Conservation (phyloP, 2,329 filamentous ascomycete genomes). For the Endothia cerciana region DNA sequence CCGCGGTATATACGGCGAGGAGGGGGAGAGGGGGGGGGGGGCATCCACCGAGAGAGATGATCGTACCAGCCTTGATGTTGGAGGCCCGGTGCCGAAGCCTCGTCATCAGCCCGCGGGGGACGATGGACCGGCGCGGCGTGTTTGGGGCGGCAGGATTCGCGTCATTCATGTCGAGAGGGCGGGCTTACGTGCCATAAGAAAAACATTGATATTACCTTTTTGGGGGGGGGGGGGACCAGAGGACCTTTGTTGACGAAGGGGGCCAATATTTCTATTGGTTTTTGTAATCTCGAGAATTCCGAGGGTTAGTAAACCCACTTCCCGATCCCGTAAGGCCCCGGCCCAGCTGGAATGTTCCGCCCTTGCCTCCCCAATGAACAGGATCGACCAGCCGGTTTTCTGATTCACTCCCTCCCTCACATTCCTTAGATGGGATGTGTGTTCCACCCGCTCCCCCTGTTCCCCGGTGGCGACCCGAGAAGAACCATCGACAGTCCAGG, state of each 20-base stretch:
- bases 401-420: slow-evolving; percentile 13
- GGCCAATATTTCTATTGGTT: not conserved
- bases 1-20: not conserved
- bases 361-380: slow-evolving; percentile 9
- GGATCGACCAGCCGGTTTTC: slow-evolving; percentile 14
- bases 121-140: slow-evolving; percentile 15
- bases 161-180: slow-evolving; percentile 1
- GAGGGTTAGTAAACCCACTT: not conserved
- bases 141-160: not conserved
- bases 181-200: not conserved
- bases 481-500: slow-evolving; percentile 9
- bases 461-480: slow-evolving; percentile 10
- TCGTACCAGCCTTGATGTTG: slow-evolving; percentile 22
- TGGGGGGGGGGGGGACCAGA: not conserved
- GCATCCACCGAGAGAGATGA: not conserved
- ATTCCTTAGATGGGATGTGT: slow-evolving; percentile 10
- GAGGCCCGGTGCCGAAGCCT: slow-evolving; percentile 21
- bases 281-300: slow-evolving; percentile 5
- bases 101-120: slow-evolving; percentile 14
- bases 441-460: slow-evolving; percentile 7
- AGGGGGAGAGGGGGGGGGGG: not conserved
- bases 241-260: slow-evolving; percentile 5
- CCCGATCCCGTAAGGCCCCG: slow-evolving; percentile 1
- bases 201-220: not conserved
- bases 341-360: slow-evolving; percentile 12